Evolutionary conservation across 1,284 basidiomycete genomes (phyloP), one percentile per base, ranked within the genome.

Genomic region (Coniferiporia sulphurascens): DNA sequence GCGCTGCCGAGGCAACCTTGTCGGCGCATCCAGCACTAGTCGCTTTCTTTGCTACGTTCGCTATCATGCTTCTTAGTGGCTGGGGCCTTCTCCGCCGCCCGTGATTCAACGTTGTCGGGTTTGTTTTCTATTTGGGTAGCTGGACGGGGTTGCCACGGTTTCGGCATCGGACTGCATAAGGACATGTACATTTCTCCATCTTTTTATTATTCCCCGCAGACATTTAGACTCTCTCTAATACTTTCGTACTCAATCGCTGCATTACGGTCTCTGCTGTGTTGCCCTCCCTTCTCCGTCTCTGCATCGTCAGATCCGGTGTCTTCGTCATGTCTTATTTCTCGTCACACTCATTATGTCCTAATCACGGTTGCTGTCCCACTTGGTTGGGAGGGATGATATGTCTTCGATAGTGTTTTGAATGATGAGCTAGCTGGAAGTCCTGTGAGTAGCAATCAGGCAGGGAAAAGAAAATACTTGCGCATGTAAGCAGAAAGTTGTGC

Each of bases 51-150:
- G 80, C 85, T 19, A 89, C 89, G 1, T 69, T 91, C 51, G 68
- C 92, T 59, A 76, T 92, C 65, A 82, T 91, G 70, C 74, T 92
- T 68, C 72, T 93, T 48, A 88, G 89, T 15, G 89, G 89, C 4
- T 84, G 85, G 70, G 76, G 81, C 4, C 69, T 91, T 50, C 71
- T 91, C 15, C 78, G 87, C 44, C 64, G 64, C 38, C 57, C 59
- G 19, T 62, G 52, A 56, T 49, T 17, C n/a, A 15, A 35, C 8
- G 15, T 50, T 22, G 21, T 49, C 34, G 45, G 22, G n/a, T 32
- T 52, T 55, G 4, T 35, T 53, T 53, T 58, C 44, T 1, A 8
- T 61, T 38, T 61, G n/a, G n/a, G n/a, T n/a, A n/a, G n/a, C n/a
- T n/a, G n/a, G n/a, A n/a, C n/a, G n/a, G 35, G 55, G 48, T 55